Evolutionary conservation across 257 asterid genomes (phyloP).

Genomic region (Mentha longifolia): DNA sequence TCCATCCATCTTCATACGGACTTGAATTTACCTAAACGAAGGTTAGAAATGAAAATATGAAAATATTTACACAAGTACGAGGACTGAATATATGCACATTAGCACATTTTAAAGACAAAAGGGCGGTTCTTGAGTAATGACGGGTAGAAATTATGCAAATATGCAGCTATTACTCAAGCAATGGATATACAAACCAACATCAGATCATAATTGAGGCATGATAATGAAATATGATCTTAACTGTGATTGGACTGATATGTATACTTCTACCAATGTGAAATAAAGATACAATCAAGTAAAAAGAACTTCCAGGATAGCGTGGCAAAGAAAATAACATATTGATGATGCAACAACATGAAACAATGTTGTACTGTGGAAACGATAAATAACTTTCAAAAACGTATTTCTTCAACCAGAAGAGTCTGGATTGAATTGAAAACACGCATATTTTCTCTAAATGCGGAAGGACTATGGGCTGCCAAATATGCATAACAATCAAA

Average conservation of each 20-base stretch:
- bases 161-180: no score
- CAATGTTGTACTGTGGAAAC: no score
- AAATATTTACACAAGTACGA: not conserved
- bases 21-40: slow-evolving; percentile 65
- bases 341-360: no score
- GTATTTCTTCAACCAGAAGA: no score
- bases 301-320: not conserved
- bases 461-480: slow-evolving; percentile 5
- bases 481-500: not conserved
- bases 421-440: no score
- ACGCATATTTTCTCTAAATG: not conserved
- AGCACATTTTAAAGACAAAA: not conserved
- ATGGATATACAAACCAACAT: not conserved
- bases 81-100: not conserved
- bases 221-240: no score
- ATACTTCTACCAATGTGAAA: not conserved
- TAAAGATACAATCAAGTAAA: not conserved
- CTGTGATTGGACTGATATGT: not conserved
- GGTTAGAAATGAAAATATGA: not conserved
- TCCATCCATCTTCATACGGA: slow-evolving; percentile 95
- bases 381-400: no score
- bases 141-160: not conserved
- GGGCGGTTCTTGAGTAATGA: not conserved
- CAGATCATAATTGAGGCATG: not conserved
- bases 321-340: not conserved